A percentile compares a stretch with the other conserved stretches of the same genome.
Evolutionary conservation across 2,329 filamentous ascomycete genomes (phyloP).

Genomic region (Fonsecaea nubica): DNA sequence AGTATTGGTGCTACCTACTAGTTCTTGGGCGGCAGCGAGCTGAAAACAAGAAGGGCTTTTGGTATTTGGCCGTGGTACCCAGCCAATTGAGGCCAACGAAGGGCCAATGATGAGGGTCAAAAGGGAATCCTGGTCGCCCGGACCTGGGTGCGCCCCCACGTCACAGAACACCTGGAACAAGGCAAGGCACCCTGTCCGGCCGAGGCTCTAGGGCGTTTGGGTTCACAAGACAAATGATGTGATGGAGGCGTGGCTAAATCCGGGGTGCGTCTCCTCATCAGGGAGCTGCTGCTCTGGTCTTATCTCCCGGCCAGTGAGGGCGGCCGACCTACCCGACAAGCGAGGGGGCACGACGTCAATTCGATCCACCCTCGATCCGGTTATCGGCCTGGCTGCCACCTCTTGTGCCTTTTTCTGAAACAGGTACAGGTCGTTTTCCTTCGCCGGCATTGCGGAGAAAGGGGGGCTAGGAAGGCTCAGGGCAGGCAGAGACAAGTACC

Average conservation of each 20-base stretch:
- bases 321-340: slow-evolving; percentile 26
- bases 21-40: background rate
- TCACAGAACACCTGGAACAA: slow-evolving; percentile 17
- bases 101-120: too few species aligned
- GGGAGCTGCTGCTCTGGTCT: slow-evolving; percentile 6
- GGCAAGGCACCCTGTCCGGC: slow-evolving; percentile 6
- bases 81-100: slow-evolving; percentile 1
- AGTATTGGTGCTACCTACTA: background rate
- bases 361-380: slow-evolving; percentile 25
- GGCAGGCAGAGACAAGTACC: background rate
- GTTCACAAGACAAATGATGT: slow-evolving; percentile 27
- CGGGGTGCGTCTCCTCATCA: slow-evolving; percentile 31
- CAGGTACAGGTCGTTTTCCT: slow-evolving; percentile 20
- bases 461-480: background rate
- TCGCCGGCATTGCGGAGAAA: slow-evolving; percentile 13
- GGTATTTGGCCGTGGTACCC: background rate
- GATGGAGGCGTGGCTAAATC: slow-evolving; percentile 29
- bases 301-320: slow-evolving; percentile 17
- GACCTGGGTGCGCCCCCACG: slow-evolving; percentile 18
- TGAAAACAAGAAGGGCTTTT: background rate
- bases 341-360: slow-evolving; percentile 36
- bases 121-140: background rate
- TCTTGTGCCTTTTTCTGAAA: slow-evolving; percentile 26
- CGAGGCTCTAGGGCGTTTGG: slow-evolving; percentile 27
- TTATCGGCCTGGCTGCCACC: slow-evolving; percentile 29